Conservation (phyloP, 768 basidiomycete species). For the Macrolepiota albuminosa region DNA sequence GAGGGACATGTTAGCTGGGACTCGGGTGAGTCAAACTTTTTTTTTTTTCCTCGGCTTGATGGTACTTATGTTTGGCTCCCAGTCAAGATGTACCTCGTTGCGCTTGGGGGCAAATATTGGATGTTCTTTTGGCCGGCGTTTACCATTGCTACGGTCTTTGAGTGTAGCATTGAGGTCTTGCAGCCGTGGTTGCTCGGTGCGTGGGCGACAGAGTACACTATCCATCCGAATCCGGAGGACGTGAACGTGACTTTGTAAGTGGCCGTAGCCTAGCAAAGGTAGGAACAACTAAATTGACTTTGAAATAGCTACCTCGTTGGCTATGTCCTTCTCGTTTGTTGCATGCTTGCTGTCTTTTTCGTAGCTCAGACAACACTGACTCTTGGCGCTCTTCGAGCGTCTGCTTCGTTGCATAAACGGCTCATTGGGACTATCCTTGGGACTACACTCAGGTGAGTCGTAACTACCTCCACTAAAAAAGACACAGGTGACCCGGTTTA, state of each 20-base stretch:
- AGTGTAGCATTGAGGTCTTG: constrained; percentile 18
- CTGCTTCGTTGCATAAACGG: constrained; percentile 42
- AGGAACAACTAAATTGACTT: too few species aligned
- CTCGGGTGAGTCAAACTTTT: constrained; percentile 22
- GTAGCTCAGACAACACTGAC: constrained; percentile 36
- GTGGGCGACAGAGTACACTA: constrained; percentile 38
- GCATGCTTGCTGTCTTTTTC: constrained; percentile 24
- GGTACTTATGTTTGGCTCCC: not conserved
- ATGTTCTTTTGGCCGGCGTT: constrained; percentile 28
- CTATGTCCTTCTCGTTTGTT: constrained; percentile 25
- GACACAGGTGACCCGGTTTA: too few species aligned
- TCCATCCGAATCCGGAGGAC: constrained; percentile 20
- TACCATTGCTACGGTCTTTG: constrained; percentile 16
- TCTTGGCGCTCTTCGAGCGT: constrained; percentile 46
- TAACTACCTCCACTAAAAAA: not conserved
- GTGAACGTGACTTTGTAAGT: constrained; percentile 32
- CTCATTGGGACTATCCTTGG: constrained; percentile 50
- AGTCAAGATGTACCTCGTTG: constrained; percentile 32
- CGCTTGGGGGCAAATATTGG: constrained; percentile 30
- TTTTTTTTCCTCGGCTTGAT: not conserved
- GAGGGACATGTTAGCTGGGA: constrained; percentile 53
- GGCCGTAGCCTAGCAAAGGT: not conserved
- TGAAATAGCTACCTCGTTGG: constrained; percentile 39
- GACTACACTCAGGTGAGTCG: constrained; percentile 51
- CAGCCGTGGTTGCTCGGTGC: constrained; percentile 40